Conservation (phyloP, 2,329 filamentous ascomycete species). For the Hypoxylon rubiginosum region DNA sequence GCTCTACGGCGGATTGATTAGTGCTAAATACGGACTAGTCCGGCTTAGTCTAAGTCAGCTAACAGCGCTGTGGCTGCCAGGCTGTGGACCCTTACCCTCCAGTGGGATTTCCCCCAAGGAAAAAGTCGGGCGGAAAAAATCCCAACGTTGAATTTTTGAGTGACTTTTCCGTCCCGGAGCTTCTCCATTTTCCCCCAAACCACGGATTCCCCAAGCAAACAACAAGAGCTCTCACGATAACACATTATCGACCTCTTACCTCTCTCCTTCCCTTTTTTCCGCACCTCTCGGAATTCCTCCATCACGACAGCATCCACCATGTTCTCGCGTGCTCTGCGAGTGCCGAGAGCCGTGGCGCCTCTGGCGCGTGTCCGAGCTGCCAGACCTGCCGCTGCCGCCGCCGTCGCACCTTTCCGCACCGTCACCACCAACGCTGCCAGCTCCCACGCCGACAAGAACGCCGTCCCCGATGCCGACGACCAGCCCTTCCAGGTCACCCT, state of each 20-base stretch:
- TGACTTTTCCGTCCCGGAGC: conserved; percentile 41
- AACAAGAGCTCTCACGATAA: conserved; percentile 22
- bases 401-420: conserved; percentile 71
- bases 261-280: conserved; percentile 8
- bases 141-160: conserved; percentile 47
- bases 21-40: conserved; percentile 28
- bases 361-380: conserved; percentile 62
- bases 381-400: conserved; percentile 59
- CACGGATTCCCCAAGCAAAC: conserved; percentile 34
- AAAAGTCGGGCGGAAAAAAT: conserved; percentile 48
- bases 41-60: conserved; percentile 34
- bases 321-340: conserved; percentile 79
- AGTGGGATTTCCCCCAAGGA: conserved; percentile 29
- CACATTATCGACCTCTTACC: conserved; percentile 5
- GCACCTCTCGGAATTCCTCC: conserved; percentile 5
- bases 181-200: conserved; percentile 42
- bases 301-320: conserved; percentile 59
- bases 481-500: conserved; percentile 92
- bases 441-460: conserved; percentile 85
- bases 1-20: conserved; percentile 27
- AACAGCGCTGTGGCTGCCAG: conserved; percentile 8
- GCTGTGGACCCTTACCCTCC: neutral
- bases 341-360: conserved; percentile 70
- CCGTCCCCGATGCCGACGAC: conserved; percentile 75
- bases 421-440: conserved; percentile 97